Conservation (phyloP, 2,329 filamentous ascomycete species). For the Talaromyces sp. region DNA sequence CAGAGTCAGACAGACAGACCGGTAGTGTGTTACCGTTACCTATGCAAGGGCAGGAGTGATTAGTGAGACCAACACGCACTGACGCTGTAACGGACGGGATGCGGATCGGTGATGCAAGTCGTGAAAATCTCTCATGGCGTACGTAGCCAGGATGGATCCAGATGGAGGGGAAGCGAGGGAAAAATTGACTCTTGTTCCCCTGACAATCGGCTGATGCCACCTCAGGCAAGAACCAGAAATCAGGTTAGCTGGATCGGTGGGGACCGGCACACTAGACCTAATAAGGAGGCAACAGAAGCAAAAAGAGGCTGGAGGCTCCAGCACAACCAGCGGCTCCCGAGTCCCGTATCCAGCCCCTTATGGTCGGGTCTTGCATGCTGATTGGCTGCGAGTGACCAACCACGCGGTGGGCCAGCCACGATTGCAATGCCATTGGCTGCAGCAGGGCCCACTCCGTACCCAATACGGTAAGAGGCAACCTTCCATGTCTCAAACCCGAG, state of each 20-base stretch:
- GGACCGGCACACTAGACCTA: neutral
- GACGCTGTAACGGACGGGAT: too few species aligned
- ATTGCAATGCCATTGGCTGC: constrained; percentile 1
- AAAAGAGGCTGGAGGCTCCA: neutral
- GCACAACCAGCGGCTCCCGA: neutral
- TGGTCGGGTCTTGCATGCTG: neutral
- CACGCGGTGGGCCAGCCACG: neutral
- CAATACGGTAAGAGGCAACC: neutral
- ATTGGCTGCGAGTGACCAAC: neutral
- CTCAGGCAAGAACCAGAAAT: constrained; percentile 1
- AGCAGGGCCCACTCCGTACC: neutral
- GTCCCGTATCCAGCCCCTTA: neutral
- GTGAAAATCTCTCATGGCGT: too few species aligned
- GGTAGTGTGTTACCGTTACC: too few species aligned
- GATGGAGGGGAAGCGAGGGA: too few species aligned
- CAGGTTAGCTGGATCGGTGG: constrained; percentile 1
- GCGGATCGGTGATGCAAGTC: too few species aligned
- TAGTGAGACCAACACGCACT: too few species aligned
- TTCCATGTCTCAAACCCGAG: constrained; percentile 1
- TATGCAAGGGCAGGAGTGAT: too few species aligned
- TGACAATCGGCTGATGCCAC: constrained; percentile 1
- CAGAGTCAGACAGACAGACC: neutral
- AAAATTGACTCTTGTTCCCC: too few species aligned
- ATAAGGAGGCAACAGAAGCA: neutral
- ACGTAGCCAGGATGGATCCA: too few species aligned